Percentiles rank a stretch among this genome's conserved stretches.
Evolutionary conservation across 2,329 filamentous ascomycete genomes (phyloP).

Genomic region (Bisporella sp.): DNA sequence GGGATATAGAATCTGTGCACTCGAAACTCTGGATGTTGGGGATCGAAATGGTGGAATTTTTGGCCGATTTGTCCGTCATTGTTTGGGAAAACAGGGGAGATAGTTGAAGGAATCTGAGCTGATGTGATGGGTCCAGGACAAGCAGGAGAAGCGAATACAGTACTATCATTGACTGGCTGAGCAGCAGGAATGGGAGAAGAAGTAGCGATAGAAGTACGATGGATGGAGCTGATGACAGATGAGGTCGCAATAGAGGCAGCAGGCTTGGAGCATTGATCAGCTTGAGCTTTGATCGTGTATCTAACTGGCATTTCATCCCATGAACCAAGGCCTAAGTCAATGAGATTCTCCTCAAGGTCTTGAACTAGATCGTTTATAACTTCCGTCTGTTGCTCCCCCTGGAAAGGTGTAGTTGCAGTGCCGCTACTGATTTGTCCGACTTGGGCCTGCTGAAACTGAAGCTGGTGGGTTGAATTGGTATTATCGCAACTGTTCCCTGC

Average conservation of each 20-base stretch:
- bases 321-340: neutral
- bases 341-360: neutral
- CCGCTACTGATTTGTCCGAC: neutral
- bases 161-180: neutral
- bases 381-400: neutral
- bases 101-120: neutral
- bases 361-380: neutral
- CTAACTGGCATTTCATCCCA: neutral
- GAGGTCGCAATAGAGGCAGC: no score
- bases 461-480: neutral
- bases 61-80: neutral
- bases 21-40: neutral
- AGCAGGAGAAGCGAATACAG: neutral
- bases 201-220: no score
- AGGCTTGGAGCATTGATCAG: neutral
- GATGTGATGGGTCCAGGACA: neutral
- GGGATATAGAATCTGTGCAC: conserved; percentile 13
- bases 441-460: neutral
- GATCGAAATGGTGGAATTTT: neutral
- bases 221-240: no score
- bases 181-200: no score
- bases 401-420: neutral
- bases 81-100: neutral
- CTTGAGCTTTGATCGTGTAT: neutral
- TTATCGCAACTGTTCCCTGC: neutral